Percentiles rank a stretch among this genome's conserved stretches.
phyloP scores from a whole-genome alignment of 78 protist genomes.

The Dictyostelium capitatum region DNA sequence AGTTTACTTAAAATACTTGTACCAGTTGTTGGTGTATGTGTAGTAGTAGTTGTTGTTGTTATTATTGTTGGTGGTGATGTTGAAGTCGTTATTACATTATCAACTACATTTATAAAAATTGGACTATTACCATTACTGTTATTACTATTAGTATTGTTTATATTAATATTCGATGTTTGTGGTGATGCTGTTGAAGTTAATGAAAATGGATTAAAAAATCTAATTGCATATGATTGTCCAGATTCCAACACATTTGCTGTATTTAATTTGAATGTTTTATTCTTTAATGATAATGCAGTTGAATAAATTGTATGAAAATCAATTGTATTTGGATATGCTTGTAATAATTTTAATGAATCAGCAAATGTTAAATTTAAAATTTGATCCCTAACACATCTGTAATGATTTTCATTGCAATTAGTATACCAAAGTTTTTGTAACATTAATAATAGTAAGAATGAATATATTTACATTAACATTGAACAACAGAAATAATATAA shows the following conservation, averaged over 20 bases:
- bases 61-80: neutral
- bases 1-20: neutral
- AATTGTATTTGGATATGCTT: slow-evolving; percentile 69
- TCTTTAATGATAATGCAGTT: slow-evolving; percentile 56
- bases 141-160: neutral
- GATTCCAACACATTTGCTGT: slow-evolving; percentile 65
- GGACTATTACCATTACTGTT: slow-evolving; percentile 9
- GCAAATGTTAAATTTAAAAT: slow-evolving; percentile 68
- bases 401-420: too few species aligned
- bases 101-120: neutral
- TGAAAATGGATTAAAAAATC: slow-evolving; percentile 60
- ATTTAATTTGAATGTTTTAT: slow-evolving; percentile 63
- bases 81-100: neutral
- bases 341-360: slow-evolving; percentile 74
- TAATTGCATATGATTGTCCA: slow-evolving; percentile 69
- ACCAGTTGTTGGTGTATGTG: neutral
- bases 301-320: slow-evolving; percentile 77
- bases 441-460: too few species aligned
- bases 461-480: slow-evolving; percentile 89
- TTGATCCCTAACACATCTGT: slow-evolving; percentile 79
- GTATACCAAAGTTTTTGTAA: too few species aligned
- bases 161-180: neutral
- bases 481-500: slow-evolving; percentile 84
- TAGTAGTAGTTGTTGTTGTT: neutral
- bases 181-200: neutral